phyloP scores from a whole-genome alignment of 768 basidiomycete species.

The Leccinellum albellum region DNA sequence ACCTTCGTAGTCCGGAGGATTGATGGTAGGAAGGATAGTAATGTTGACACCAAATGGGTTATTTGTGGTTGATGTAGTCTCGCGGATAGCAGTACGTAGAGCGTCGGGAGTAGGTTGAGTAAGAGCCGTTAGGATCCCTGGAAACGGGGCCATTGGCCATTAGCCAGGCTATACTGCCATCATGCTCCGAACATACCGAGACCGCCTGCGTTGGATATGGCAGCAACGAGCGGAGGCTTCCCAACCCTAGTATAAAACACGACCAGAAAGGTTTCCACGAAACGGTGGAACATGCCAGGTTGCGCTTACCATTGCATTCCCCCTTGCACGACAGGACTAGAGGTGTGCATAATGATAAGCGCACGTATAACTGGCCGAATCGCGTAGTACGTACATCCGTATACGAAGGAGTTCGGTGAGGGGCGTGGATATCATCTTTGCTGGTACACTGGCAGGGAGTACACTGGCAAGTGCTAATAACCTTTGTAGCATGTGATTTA shows the following conservation, averaged over 20 bases:
- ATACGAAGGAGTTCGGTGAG: constrained; percentile 66
- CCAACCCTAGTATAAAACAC: constrained; percentile 61
- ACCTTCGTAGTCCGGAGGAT: constrained; percentile 85
- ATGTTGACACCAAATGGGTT: constrained; percentile 86
- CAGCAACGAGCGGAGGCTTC: constrained; percentile 66
- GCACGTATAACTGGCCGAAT: neutral
- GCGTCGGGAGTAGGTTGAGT: constrained; percentile 85
- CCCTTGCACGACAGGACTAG: constrained; percentile 77
- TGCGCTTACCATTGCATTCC: constrained; percentile 80
- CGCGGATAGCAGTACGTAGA: constrained; percentile 72
- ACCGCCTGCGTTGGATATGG: constrained; percentile 80
- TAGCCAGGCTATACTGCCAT: neutral
- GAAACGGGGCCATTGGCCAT: neutral
- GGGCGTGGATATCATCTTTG: constrained; percentile 44
- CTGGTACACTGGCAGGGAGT: neutral
- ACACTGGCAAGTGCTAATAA: too few relatives aligned
- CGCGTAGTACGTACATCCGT: constrained; percentile 50
- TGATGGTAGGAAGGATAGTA: constrained; percentile 84
- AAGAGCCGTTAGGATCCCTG: constrained; percentile 81
- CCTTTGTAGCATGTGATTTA: neutral
- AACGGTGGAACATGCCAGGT: neutral
- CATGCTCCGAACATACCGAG: constrained; percentile 46
- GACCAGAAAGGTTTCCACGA: neutral
- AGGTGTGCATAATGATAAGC: neutral
- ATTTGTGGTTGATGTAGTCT: constrained; percentile 64